Conservation (phyloP, 2,329 filamentous ascomycete genomes). For the Rosellinia necatrix region DNA sequence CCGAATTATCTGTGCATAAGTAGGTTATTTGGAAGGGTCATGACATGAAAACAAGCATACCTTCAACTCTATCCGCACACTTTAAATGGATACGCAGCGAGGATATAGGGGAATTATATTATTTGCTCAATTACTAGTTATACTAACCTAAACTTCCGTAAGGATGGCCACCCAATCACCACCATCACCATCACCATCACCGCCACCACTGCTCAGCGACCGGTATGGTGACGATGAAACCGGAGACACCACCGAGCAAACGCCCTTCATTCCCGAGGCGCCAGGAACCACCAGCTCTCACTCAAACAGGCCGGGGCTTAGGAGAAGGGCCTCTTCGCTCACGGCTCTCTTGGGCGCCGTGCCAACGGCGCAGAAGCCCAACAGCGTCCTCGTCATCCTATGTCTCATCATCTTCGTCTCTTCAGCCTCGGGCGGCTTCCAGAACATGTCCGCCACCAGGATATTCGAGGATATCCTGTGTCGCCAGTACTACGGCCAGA, state of each 20-base stretch:
- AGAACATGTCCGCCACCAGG: slow-evolving; percentile 41
- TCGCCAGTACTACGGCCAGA: slow-evolving; percentile 42
- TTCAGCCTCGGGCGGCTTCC: slow-evolving; percentile 38
- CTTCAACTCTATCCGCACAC: not conserved
- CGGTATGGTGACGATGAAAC: slow-evolving; percentile 10
- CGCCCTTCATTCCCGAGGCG: slow-evolving; percentile 12
- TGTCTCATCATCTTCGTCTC: slow-evolving; percentile 40
- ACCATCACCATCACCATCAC: too few species aligned
- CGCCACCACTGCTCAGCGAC: not conserved
- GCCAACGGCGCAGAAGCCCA: slow-evolving; percentile 17
- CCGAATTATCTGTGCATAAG: too few species aligned
- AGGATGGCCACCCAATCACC: slow-evolving; percentile 19
- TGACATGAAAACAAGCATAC: not conserved
- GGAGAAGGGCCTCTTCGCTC: not conserved
- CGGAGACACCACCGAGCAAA: slow-evolving; percentile 16
- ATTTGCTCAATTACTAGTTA: not conserved
- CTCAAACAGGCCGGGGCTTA: not conserved
- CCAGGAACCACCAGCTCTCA: not conserved
- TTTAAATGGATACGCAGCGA: not conserved
- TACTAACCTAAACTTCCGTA: not conserved
- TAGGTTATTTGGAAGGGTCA: too few species aligned
- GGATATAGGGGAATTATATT: not conserved
- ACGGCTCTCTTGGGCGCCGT: slow-evolving; percentile 1
- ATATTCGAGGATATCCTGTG: slow-evolving; percentile 48
- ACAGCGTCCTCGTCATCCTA: slow-evolving; percentile 36